phyloP scores from a whole-genome alignment of 257 asterid species.

The Gentiana straminea region DNA sequence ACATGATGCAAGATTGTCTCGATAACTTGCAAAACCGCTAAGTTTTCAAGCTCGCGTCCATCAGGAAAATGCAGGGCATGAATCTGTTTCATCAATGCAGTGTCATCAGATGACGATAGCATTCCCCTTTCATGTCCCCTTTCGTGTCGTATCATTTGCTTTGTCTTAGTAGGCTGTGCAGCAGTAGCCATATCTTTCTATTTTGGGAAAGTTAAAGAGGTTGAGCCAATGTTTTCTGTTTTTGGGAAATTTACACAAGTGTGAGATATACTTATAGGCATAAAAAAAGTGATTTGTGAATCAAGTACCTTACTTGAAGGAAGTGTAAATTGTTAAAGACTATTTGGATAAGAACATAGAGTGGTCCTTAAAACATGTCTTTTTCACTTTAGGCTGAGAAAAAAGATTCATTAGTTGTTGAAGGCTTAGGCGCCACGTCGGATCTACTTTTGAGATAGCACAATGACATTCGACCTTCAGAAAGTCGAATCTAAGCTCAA shows the following conservation, averaged over 20 bases:
- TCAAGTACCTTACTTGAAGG: conserved; percentile 77
- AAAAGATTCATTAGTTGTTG: neutral
- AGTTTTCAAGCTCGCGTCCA: conserved; percentile 35
- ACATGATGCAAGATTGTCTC: conserved; percentile 43
- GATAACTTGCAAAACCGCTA: conserved; percentile 33
- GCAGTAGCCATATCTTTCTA: conserved; percentile 23
- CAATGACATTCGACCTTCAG: no score
- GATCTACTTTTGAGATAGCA: no score
- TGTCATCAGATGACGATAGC: conserved; percentile 36
- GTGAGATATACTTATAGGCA: conserved; percentile 19
- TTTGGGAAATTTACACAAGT: conserved; percentile 7
- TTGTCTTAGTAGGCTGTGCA: conserved; percentile 14
- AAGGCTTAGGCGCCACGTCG: neutral
- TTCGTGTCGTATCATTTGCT: conserved; percentile 15
- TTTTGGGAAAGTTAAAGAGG: neutral
- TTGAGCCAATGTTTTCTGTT: neutral
- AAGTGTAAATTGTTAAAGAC: conserved; percentile 32
- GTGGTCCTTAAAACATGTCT: conserved; percentile 23
- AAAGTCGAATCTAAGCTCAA: neutral
- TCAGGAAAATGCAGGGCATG: conserved; percentile 53
- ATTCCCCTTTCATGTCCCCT: conserved; percentile 25
- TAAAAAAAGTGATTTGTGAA: conserved; percentile 27
- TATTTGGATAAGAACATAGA: conserved; percentile 24
- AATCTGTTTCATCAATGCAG: conserved; percentile 42
- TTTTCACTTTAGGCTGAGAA: conserved; percentile 6